Base-by-base conservation (phyloP, 2,329 filamentous ascomycete genomes). In the Exserohilum turcica region DNA sequence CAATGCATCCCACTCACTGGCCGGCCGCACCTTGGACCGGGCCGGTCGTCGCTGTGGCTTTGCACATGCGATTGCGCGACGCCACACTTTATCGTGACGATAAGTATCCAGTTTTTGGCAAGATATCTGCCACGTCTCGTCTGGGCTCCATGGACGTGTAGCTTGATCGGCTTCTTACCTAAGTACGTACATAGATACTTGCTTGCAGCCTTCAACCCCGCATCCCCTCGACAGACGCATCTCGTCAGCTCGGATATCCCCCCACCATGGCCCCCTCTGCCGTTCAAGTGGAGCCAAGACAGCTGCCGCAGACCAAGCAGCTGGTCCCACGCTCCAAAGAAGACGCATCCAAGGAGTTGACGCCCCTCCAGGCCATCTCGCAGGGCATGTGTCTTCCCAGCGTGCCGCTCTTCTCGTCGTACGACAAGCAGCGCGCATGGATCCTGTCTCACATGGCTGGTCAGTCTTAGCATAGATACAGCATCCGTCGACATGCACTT, bases 361-460 rank as follows among this genome's bases (percentile, higher is more conserved):
- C 72, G 6, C 65, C 73, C 1, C 59, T 77, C 13, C 68, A 77
- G 56, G 73, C 73, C 32, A 80, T 80, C 45, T 79, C 76, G 16
- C 78, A 80, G 66, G 79, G 79, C 37, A 67, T 74, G 12, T 74
- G 70, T 55, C 74, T 83, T 21, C 74, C 77, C 9, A 80, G 83
- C 7, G 84, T 87, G 16, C 85, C 85, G 2, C 77, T 75, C 33
- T 85, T 86, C 64, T 71, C 77, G 3, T 76, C 79, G 19, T 79
- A 79, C 53, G 78, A 78, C 32, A 78, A 81, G 40, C 80, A 89
- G 52, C 83, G 88, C 16, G 79, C 79, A 64, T 88, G 87, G 78
- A 84, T 85, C 52, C 77, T 87, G 8, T 76, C 83, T 24, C 86
- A 89, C 72, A 88, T 88, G 80, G 85, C 86, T 1, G 72, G 48